Base-by-base conservation (phyloP, 345 rosid genomes). In the Cardamine chenopodiifolia region DNA sequence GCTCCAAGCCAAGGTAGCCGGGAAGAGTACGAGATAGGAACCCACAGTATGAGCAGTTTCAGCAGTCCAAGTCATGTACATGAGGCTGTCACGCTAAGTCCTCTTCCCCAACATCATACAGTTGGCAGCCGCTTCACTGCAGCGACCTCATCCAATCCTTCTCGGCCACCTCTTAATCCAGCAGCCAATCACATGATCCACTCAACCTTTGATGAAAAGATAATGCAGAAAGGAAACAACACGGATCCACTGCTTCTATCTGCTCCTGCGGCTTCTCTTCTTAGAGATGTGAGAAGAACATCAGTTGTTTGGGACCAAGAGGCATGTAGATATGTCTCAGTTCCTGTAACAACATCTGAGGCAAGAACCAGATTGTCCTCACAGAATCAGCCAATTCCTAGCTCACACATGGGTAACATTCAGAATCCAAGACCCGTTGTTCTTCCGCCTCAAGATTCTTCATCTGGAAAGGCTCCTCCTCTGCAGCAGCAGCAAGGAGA, bases 291-390 rank as follows among this genome's bases (percentile, higher is more conserved):
- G 61, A 92, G 87, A 78, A 87, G 89, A 75, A 87, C 97, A 42
- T 92, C 97, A 48, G 99, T 92, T 52, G 87, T 89, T 10, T 95
- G 90, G 90, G 97, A 95, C 75, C 97, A 83, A 86, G 99, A 92
- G 65, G 97, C 97, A 29, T 96, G 99, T 23, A 84, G 99, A 75
- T 95, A 89, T 23, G 82, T 92, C 64, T 95, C 99, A 13, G 86
- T 88, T 53, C 95, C 97, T 18, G 74, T 84, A 32, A 82, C 97
- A 47, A 83, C 92, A 28, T 79, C 96, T 9, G 99, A 95, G 50
- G 75, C 83, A 62, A 82, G 85, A 57, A 90, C 78, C 70, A 86
- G 84, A 76, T 78, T 87, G 15, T 35, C 89, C 15, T 29, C 78
- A 29, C 90, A 79, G 54, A 35, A 81, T 57, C 37, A 84, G 70